Evolutionary conservation across 306 rosid genomes (phyloP), one percentile per base, ranked within the genome.

Genomic region (Prinsepia uniflora): DNA sequence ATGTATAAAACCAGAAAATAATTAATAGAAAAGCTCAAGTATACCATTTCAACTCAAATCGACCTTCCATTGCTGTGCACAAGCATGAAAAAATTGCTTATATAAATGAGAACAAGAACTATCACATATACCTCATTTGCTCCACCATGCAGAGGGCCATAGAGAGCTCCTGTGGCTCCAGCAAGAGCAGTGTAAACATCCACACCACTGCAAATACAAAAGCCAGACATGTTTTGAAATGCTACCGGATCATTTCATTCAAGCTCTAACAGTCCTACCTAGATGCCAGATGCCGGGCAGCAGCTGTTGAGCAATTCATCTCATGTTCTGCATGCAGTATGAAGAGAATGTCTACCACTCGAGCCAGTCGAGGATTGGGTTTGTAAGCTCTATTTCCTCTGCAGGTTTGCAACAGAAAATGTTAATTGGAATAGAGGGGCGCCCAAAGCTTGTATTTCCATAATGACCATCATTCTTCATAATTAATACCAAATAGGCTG

Each of bases 101-200:
- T 10, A 61, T 52, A 68, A 46, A 52, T 3, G 47, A 66, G 8
- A 70, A 50, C 56, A 5, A 61, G 14, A 12, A 19, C 40, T 45
- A 22, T 56, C 65, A 14, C 24, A 40, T 58, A 58, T 77, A 91
- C 97, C 96, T 87, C 97, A 84, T 92, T 92, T 48, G 96, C 97
- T 72, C 94, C 96, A 47, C 96, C 97, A 68, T 89, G 96, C 75
- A 92, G 96, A 48, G 97, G 96, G 68, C 96, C 97, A 84, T 92
- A 89, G 40, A 92, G 77, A 65, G 96, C 97, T 73, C 97, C 97
- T 30, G 89, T 91, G 65, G 82, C 97, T 48, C 97, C 96, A 73
- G 92, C 77, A 81, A 92, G 83, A 75, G 97, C 96, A 79, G 97
- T 89, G 73, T 81, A 92, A 67, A 92, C 93, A 86, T 89, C 96